These are phyloP conservation scores for Backusella westeae DNA, from an alignment of 192 early-diverging fungal genomes.

Conservation along the genomic window DNA sequence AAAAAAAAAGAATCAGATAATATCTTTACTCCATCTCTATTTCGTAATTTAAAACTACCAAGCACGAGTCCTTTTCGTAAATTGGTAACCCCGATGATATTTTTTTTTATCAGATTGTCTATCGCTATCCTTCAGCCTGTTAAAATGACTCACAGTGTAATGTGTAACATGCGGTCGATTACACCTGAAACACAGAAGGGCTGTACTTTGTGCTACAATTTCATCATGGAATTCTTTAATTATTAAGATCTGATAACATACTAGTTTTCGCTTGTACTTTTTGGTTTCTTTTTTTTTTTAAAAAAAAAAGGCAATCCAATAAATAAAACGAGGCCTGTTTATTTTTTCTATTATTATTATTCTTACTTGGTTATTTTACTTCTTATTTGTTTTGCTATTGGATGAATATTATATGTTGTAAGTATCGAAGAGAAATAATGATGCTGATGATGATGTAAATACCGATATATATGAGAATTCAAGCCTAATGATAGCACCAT, in stretches of 20 bases:
- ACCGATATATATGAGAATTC: not conserved
- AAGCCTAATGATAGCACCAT: not conserved
- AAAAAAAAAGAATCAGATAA: not conserved
- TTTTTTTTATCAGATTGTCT: conserved; percentile 1
- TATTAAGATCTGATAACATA: not conserved
- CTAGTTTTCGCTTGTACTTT: not conserved
- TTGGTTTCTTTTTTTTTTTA: not conserved
- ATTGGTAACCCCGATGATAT: not conserved
- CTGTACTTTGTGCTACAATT: not conserved
- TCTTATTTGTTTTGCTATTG: not conserved
- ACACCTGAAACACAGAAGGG: not conserved
- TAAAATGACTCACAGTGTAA: not conserved
- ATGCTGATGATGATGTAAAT: not conserved
- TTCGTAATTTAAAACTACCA: not conserved
- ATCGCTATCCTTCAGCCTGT: not conserved
- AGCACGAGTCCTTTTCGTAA: not conserved
- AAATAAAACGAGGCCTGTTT: not conserved
- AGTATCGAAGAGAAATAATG: not conserved
- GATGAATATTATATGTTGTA: not conserved
- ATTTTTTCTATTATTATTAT: not conserved
- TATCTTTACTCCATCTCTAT: not conserved
- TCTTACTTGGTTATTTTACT: not conserved
- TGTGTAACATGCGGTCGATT: not conserved
- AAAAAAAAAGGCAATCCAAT: not conserved
- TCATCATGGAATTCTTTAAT: conserved; percentile 1